phyloP scores from a whole-genome alignment of 345 rosid genomes.

The Populus ilicifolia region DNA sequence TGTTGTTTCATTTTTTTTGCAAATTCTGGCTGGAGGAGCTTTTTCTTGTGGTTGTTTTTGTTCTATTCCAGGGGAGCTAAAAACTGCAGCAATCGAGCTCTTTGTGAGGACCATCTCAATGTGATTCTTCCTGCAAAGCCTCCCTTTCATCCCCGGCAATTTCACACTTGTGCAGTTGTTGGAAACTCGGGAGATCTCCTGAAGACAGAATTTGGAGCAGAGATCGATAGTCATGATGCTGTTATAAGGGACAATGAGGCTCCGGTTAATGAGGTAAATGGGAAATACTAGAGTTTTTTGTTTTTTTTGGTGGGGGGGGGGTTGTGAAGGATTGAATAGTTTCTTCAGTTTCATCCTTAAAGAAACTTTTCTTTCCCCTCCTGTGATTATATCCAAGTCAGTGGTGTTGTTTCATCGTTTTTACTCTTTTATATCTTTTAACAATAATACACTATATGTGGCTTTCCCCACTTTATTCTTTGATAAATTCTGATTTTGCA shows the following conservation, averaged over 20 bases:
- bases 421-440: background rate
- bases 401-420: background rate
- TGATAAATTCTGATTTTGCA: constrained; percentile 23
- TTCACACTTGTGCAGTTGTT: constrained; percentile 80
- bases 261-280: constrained; percentile 75
- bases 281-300: background rate
- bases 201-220: constrained; percentile 78
- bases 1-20: background rate
- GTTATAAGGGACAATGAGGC: constrained; percentile 95
- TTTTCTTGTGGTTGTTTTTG: background rate
- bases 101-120: constrained; percentile 87
- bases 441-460: background rate
- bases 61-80: constrained; percentile 63
- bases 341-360: background rate
- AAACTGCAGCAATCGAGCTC: constrained; percentile 72
- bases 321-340: too few relatives aligned
- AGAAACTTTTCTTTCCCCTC: background rate
- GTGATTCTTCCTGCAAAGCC: constrained; percentile 79
- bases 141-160: constrained; percentile 81
- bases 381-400: background rate
- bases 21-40: background rate
- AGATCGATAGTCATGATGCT: constrained; percentile 91
- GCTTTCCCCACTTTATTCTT: constrained; percentile 9
- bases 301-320: background rate
- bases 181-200: constrained; percentile 95